Evolutionary conservation across 352 stramenopile genomes (phyloP).

Genomic region (Phytophthora tentaculata): DNA sequence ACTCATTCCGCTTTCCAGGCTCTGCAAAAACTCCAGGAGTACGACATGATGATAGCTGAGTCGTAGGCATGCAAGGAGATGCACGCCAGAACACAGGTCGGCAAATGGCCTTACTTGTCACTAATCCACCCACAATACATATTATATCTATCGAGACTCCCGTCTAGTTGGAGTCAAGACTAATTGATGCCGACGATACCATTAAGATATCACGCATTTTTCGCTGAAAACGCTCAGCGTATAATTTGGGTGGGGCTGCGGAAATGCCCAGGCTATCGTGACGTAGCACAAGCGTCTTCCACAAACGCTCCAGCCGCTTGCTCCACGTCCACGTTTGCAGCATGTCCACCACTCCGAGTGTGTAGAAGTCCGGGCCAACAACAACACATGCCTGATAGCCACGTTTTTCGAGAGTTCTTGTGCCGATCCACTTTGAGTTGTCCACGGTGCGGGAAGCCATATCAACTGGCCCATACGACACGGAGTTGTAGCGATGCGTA

Average conservation of each 20-base stretch:
- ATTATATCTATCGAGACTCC: conserved; percentile 29
- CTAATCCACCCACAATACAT: conserved; percentile 38
- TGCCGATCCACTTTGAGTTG: conserved; percentile 59
- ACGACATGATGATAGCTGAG: conserved; percentile 82
- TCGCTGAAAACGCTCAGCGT: conserved; percentile 80
- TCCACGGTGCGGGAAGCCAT: conserved; percentile 34
- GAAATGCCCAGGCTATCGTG: conserved; percentile 78
- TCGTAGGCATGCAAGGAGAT: conserved; percentile 34
- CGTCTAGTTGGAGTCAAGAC: conserved; percentile 43
- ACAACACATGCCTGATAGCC: conserved; percentile 80
- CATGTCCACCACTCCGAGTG: conserved; percentile 91
- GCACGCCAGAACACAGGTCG: background rate
- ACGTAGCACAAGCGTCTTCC: conserved; percentile 84
- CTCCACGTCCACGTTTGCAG: conserved; percentile 89
- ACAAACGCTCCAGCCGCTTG: conserved; percentile 84
- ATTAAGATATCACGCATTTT: conserved; percentile 89
- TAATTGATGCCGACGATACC: conserved; percentile 63
- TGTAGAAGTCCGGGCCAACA: conserved; percentile 88
- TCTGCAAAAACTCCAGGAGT: conserved; percentile 84
- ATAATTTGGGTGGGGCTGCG: conserved; percentile 73
- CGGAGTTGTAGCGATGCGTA: conserved; percentile 54
- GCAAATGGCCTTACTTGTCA: conserved; percentile 11
- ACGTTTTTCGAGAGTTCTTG: conserved; percentile 61
- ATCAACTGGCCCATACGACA: conserved; percentile 42
- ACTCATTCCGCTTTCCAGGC: conserved; percentile 75